Evolutionary conservation across 164 flowering plant species (phyloP).

Genomic region (Magnolia changhungtana): DNA sequence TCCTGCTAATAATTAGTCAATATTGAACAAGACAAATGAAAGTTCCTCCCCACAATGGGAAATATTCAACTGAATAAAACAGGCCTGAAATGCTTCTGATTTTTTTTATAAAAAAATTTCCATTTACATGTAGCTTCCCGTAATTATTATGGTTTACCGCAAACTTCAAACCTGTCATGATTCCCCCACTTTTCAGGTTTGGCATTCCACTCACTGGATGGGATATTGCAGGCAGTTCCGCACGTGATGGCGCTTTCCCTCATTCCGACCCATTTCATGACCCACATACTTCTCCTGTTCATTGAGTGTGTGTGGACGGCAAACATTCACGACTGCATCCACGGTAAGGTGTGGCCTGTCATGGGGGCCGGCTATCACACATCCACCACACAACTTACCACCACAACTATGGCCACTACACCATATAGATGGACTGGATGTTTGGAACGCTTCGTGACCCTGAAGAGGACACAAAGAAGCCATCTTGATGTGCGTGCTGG

Average conservation of each 20-base stretch:
- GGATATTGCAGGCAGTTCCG: conserved; percentile 86
- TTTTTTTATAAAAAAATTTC: too few species aligned
- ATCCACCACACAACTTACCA: conserved; percentile 94
- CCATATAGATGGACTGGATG: conserved; percentile 97
- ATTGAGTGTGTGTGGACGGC: conserved; percentile 87
- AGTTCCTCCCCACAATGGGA: too few species aligned
- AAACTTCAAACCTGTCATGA: neutral
- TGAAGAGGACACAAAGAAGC: conserved; percentile 34
- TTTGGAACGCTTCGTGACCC: conserved; percentile 93
- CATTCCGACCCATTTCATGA: conserved; percentile 70
- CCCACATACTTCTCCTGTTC: conserved; percentile 75
- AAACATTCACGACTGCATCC: conserved; percentile 91
- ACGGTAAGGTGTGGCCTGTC: conserved; percentile 82
- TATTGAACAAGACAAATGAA: too few species aligned
- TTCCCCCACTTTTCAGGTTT: conserved; percentile 43
- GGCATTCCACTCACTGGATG: conserved; percentile 95
- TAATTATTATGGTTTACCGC: neutral
- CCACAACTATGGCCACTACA: conserved; percentile 90
- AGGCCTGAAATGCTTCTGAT: too few species aligned
- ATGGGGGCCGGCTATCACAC: conserved; percentile 99
- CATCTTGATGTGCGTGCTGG: conserved; percentile 16
- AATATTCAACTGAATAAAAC: too few species aligned
- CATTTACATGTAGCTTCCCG: neutral
- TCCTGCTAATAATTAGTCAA: too few species aligned
- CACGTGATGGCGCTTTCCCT: conserved; percentile 75